phyloP scores from a whole-genome alignment of 345 rosid species.

The Populus pruinosa region DNA sequence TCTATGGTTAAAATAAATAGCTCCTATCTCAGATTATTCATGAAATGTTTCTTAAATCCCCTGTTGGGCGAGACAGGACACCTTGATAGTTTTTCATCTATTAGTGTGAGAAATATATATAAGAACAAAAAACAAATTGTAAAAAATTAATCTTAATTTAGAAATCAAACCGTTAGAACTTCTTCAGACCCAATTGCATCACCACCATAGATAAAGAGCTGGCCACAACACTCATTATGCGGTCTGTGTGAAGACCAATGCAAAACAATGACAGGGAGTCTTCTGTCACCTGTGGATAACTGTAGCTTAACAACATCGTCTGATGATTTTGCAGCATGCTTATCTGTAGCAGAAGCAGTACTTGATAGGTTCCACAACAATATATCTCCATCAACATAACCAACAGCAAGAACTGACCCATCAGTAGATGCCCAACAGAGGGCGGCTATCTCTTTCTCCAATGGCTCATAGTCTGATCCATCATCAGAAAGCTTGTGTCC shows the following conservation, averaged over 20 bases:
- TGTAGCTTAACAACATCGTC: constrained; percentile 27
- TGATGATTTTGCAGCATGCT: constrained; percentile 7
- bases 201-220: constrained; percentile 34
- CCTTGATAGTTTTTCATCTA: not conserved
- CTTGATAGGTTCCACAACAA: constrained; percentile 26
- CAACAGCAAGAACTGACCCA: constrained; percentile 33
- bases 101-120: not conserved
- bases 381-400: constrained; percentile 34
- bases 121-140: not conserved
- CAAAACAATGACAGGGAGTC: constrained; percentile 32
- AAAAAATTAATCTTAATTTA: not conserved
- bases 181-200: constrained; percentile 38
- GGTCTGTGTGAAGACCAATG: constrained; percentile 27
- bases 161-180: constrained; percentile 27
- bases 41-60: not conserved
- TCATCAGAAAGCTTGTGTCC: constrained; percentile 12
- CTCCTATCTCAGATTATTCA: not conserved
- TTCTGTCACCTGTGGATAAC: constrained; percentile 21
- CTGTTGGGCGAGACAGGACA: not conserved
- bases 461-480: constrained; percentile 13
- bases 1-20: not conserved
- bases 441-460: constrained; percentile 30
- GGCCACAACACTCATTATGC: constrained; percentile 17
- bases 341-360: constrained; percentile 6
- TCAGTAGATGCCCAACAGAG: constrained; percentile 29